phyloP scores from a whole-genome alignment of 2,329 filamentous ascomycete genomes.

The Parafenestella ontariensis region DNA sequence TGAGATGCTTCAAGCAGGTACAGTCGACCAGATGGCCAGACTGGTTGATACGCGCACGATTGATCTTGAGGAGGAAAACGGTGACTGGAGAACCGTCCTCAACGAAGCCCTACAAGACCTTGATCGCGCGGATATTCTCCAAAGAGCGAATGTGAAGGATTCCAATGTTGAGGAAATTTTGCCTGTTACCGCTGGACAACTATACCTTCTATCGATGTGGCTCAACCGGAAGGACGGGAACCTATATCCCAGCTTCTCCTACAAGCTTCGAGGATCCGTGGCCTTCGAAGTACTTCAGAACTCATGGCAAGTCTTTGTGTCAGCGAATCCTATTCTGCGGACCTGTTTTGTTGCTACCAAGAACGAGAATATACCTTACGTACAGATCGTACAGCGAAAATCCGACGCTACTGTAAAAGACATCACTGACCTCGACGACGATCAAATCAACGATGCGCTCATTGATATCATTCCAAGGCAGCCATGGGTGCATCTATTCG shows the following conservation, averaged over 20 bases:
- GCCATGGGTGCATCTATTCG: conserved; percentile 48
- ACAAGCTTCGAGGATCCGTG: conserved; percentile 56
- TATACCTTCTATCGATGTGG: conserved; percentile 82
- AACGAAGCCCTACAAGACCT: conserved; percentile 46
- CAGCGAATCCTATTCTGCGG: conserved; percentile 68
- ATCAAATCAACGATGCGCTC: conserved; percentile 1
- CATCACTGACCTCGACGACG: conserved; percentile 21
- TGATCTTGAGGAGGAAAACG: background rate
- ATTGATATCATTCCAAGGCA: conserved; percentile 19
- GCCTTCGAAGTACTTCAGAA: conserved; percentile 53
- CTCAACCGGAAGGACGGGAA: conserved; percentile 68
- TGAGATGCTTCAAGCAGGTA: conserved; percentile 72
- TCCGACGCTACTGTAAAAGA: conserved; percentile 43
- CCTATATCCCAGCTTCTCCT: conserved; percentile 78
- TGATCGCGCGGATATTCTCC: conserved; percentile 51
- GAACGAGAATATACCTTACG: conserved; percentile 58
- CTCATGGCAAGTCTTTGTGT: conserved; percentile 69
- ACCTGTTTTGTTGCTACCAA: conserved; percentile 68
- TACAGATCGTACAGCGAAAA: conserved; percentile 67
- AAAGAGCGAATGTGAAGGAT: conserved; percentile 49
- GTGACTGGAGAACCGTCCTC: conserved; percentile 6
- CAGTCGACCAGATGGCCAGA: conserved; percentile 68
- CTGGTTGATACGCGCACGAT: conserved; percentile 30
- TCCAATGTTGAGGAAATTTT: conserved; percentile 64
- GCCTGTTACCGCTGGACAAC: conserved; percentile 78